Evolutionary conservation across 441 rosid species (phyloP), one percentile per base, ranked within the genome.

Genomic region (Iberis amara): DNA sequence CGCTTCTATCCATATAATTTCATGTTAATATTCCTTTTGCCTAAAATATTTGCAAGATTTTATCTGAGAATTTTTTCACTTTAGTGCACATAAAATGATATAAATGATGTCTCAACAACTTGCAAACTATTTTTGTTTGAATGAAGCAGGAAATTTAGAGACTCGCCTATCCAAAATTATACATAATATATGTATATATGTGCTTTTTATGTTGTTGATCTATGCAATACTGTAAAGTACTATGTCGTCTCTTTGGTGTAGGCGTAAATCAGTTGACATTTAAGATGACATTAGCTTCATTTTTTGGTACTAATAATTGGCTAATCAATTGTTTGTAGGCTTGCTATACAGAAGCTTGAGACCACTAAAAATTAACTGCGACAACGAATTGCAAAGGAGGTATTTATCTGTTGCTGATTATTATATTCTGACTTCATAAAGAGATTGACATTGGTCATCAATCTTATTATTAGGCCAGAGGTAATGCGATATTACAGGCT

Each of bases 281-380:
- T 18, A 18, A 1, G 21, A 18, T 18, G 21, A 18, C 21, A 18
- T 18, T 18, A 18, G 21, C n/a, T n/a, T n/a, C n/a, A n/a, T 18
- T 18, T 28, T 43, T 43, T 23, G 47, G 4, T 26, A 1, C 30
- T 4, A 32, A 44, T 54, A 54, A 66, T 35, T 32, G 57, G 39
- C 51, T 53, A 38, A 11, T 47, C 39, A 24, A 53, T 57, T 71
- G 36, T 67, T 58, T 73, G 59, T 53, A 92, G 98, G 82, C 82
- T 86, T 82, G 81, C 99, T 59, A 89, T 92, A 70, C 97, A 89
- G 76, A 81, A 85, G 73, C 99, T 92, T 54, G 99, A 92, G 79
- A 73, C 81, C 57, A 70, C 97, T 8, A 92, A 89, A 75, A 92
- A 86, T 74, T 96, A 92, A 59, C 75, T 92, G 74, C 85, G 81